phyloP scores from a whole-genome alignment of 2,329 filamentous ascomycete species.

The Arthrinium puccinioides region DNA sequence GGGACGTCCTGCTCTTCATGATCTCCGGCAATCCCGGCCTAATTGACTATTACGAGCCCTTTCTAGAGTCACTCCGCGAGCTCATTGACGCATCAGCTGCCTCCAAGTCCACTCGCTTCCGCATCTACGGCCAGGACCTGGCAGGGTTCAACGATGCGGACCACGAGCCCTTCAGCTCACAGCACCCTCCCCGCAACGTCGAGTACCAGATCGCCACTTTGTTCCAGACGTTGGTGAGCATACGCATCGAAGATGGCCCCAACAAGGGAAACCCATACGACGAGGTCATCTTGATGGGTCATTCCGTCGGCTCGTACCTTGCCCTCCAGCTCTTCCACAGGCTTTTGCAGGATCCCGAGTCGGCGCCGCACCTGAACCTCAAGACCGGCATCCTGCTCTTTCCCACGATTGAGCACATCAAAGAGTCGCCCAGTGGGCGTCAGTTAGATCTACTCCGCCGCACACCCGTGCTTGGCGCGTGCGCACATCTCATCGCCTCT shows the following conservation, averaged over 20 bases:
- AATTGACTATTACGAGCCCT: conserved; percentile 64
- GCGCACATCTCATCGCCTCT: conserved; percentile 33
- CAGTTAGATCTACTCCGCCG: conserved; percentile 38
- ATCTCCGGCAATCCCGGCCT: conserved; percentile 72
- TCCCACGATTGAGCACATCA: conserved; percentile 68
- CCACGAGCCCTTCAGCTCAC: conserved; percentile 35
- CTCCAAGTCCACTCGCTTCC: conserved; percentile 29
- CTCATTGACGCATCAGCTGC: conserved; percentile 36
- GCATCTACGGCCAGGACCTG: conserved; percentile 52
- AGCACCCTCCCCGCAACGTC: conserved; percentile 40
- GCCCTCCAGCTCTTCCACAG: conserved; percentile 59
- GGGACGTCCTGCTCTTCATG: conserved; percentile 55
- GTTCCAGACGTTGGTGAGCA: conserved; percentile 28
- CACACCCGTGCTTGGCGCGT: conserved; percentile 27
- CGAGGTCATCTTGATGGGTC: conserved; percentile 60
- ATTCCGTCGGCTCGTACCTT: conserved; percentile 70
- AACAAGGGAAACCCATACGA: conserved; percentile 36
- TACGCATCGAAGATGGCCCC: conserved; percentile 17
- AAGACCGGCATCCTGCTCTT: conserved; percentile 59
- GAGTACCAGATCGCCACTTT: conserved; percentile 44
- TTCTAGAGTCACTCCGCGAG: conserved; percentile 50
- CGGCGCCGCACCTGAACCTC: conserved; percentile 32
- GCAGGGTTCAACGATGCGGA: conserved; percentile 50
- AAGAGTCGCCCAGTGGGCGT: conserved; percentile 51
- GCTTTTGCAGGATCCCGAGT: conserved; percentile 31